Percentiles rank a stretch among this genome's conserved stretches.
phyloP scores from a whole-genome alignment of 2,329 filamentous ascomycete genomes.

The Stagonosporopsis cucurbitacearum region DNA sequence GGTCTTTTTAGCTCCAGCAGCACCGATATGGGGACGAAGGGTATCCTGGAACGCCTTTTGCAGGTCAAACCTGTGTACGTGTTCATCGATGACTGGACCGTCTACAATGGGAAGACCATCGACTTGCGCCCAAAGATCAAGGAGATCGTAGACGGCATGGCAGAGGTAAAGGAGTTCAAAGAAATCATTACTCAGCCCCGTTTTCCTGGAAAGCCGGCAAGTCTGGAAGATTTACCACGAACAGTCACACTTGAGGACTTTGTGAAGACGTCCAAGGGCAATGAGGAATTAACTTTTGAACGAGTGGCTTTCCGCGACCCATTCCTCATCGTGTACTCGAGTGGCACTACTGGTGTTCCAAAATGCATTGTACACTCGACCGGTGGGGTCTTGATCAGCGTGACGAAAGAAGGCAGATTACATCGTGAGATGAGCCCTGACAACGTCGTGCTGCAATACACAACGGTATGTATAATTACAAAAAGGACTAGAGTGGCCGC shows the following conservation, averaged over 20 bases:
- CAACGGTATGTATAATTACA: conserved; percentile 49
- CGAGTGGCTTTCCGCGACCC: conserved; percentile 75
- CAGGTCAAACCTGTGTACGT: conserved; percentile 80
- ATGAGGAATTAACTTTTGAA: conserved; percentile 59
- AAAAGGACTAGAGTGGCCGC: background rate
- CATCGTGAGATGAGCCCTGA: conserved; percentile 57
- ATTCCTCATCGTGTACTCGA: conserved; percentile 77
- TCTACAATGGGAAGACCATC: conserved; percentile 79
- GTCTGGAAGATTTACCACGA: conserved; percentile 61
- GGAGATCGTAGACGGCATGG: conserved; percentile 69
- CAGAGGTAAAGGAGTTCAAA: conserved; percentile 64
- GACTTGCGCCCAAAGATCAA: conserved; percentile 76
- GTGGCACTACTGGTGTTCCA: conserved; percentile 81
- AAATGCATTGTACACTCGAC: conserved; percentile 85
- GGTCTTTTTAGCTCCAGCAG: conserved; percentile 77
- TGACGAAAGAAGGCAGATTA: conserved; percentile 65
- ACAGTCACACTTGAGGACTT: conserved; percentile 55
- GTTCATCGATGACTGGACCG: conserved; percentile 81
- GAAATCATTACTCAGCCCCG: conserved; percentile 71
- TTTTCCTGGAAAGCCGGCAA: conserved; percentile 63
- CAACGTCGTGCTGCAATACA: conserved; percentile 63
- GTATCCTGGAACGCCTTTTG: conserved; percentile 74
- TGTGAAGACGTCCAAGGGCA: conserved; percentile 47
- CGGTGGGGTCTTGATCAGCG: conserved; percentile 67
- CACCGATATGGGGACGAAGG: conserved; percentile 83